phyloP scores from a whole-genome alignment of 257 asterid genomes.

The Lantana camara region DNA sequence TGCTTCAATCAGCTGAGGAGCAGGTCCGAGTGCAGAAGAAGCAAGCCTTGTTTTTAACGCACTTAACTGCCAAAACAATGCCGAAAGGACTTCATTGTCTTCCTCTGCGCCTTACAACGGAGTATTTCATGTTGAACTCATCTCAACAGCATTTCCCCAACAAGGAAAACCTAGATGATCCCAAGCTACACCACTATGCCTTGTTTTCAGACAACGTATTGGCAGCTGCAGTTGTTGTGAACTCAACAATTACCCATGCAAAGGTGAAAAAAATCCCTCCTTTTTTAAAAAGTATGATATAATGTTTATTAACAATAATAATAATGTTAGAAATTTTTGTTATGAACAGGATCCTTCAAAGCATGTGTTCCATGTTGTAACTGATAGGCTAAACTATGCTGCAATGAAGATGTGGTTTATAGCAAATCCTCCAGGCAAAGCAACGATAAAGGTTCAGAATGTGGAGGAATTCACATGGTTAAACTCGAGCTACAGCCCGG shows the following conservation, averaged over 20 bases:
- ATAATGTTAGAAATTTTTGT: too few species aligned
- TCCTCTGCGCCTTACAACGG: constrained; percentile 58
- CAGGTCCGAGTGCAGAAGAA: constrained; percentile 64
- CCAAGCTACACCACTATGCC: constrained; percentile 83
- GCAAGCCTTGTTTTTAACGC: constrained; percentile 59
- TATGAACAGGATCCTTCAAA: constrained; percentile 61
- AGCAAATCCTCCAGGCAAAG: constrained; percentile 75
- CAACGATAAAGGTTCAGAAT: constrained; percentile 73
- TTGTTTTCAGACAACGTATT: constrained; percentile 83
- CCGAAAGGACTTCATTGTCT: constrained; percentile 73
- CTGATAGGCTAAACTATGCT: constrained; percentile 88
- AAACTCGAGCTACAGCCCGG: constrained; percentile 94
- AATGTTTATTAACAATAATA: too few species aligned
- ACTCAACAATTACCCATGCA: constrained; percentile 76
- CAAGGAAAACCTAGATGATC: constrained; percentile 62
- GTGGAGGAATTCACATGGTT: constrained; percentile 92
- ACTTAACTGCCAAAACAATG: constrained; percentile 53
- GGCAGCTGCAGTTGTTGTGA: constrained; percentile 93
- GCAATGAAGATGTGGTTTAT: constrained; percentile 98
- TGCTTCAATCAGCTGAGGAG: constrained; percentile 63
- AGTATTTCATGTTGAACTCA: constrained; percentile 51
- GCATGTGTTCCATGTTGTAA: constrained; percentile 89
- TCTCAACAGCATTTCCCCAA: constrained; percentile 60
- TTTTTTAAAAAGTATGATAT: neutral
- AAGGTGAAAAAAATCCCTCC: constrained; percentile 50